Conservation (phyloP, 2,329 filamentous ascomycete genomes). For the Fusarium hainanense region DNA sequence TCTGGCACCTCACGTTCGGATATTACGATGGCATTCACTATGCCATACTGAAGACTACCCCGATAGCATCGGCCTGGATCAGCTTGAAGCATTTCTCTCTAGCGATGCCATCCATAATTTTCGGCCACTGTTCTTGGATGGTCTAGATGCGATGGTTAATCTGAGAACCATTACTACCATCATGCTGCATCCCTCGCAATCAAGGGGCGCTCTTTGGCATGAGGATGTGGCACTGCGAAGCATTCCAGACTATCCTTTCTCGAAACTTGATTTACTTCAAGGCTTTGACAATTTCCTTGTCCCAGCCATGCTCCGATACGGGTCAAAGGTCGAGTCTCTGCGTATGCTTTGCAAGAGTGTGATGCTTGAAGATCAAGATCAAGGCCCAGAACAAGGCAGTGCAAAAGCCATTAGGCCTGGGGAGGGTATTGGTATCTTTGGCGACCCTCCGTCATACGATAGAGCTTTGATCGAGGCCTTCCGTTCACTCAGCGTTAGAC, state of each 20-base stretch:
- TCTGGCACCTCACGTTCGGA: background rate
- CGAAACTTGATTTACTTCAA: background rate
- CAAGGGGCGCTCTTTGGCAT: background rate
- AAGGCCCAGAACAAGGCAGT: background rate
- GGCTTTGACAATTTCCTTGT: background rate
- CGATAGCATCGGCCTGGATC: background rate
- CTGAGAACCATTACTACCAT: background rate
- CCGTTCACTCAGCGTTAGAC: background rate
- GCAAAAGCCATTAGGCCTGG: background rate
- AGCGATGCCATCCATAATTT: background rate
- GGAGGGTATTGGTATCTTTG: background rate
- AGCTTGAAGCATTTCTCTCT: background rate
- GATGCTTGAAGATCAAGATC: background rate
- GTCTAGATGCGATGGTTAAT: background rate
- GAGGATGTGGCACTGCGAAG: background rate
- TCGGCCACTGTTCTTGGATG: background rate
- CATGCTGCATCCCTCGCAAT: background rate
- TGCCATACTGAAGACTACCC: background rate
- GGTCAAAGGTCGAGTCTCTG: background rate
- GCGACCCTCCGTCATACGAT: background rate
- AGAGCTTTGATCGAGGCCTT: background rate
- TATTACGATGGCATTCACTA: background rate
- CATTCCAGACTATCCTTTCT: fast-evolving
- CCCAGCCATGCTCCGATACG: background rate
- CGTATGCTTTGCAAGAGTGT: background rate